Base-by-base conservation (phyloP, 73 alveolate species). In the Paramecium pentaurelia region DNA sequence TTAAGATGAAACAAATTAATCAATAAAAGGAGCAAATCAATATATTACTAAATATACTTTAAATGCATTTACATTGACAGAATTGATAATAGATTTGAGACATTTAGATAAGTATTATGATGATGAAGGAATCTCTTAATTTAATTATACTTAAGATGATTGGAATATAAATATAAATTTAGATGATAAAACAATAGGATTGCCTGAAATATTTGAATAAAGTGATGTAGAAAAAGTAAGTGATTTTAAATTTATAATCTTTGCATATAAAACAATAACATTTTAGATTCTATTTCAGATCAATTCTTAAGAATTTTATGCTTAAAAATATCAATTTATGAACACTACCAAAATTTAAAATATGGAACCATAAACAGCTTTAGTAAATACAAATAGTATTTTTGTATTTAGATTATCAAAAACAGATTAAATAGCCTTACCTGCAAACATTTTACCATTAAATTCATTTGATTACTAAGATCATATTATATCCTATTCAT, bases 311-410 rank as follows among this genome's bases (percentile, higher is more conserved):
- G 51, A 45, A 45, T 80, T 80, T 44, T 40, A 80, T 27, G 16
- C 91, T 11, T 34, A 80, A 16, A 80, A 80, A 49, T 80, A 80
- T 45, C 7, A 42, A 36, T 80, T 80, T 18, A 80, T 80, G 91
- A 80, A 80, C 16, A 80, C 91, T 8, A 80, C 91, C 47, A 80
- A 80, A 12, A 34, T 80, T 49, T 45, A 42, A 34, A 80, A 80
- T 80, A 27, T 47, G 18, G 14, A 45, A 80, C 73, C 91, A 14
- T 25, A 14, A 38, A 40, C 77, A 45, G 91, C 91, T 7, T n/a
- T 40, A 3, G 44, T 20, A 10, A 45, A 80, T 22, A 80, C 91
- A 22, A 45, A 22, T 80, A 80, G 58, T 16, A 80, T 80, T 40
- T 80, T 80, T 45, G 77, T 42, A 10, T 32, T 80, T n/a, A 36